Conservation (phyloP, 768 basidiomycete species). For the Trametes gibbosa region DNA sequence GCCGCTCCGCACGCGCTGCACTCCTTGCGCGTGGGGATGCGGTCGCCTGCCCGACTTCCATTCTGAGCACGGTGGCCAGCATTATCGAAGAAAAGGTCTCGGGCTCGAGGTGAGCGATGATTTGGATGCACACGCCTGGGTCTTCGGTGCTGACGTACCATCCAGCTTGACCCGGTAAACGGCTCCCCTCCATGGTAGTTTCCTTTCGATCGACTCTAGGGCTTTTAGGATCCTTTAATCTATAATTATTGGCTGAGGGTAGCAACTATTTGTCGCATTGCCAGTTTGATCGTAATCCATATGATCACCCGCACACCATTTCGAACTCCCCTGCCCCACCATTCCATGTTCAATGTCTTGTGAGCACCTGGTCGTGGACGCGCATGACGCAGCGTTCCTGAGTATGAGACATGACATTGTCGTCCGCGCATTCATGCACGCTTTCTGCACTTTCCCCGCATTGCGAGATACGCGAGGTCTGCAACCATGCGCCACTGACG, state of each 20-base stretch:
- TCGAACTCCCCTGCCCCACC: neutral
- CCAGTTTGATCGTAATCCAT: conserved; percentile 15
- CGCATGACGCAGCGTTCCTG: no score
- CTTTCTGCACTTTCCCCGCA: no score
- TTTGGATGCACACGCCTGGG: neutral
- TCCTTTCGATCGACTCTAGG: conserved; percentile 13
- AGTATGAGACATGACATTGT: neutral
- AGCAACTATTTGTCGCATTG: conserved; percentile 3
- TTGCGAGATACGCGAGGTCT: neutral
- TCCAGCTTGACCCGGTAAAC: neutral
- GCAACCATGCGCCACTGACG: neutral
- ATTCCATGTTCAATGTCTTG: no score
- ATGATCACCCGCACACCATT: conserved; percentile 11
- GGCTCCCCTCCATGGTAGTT: conserved; percentile 4
- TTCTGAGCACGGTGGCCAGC: neutral
- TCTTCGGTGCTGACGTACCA: neutral
- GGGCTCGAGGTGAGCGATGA: conserved; percentile 7
- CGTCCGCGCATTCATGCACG: no score
- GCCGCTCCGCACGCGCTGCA: neutral
- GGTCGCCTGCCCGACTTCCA: neutral
- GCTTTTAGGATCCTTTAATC: conserved; percentile 8
- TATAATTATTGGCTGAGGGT: conserved; percentile 17
- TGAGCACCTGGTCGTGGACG: no score
- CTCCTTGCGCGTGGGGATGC: neutral
- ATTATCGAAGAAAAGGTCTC: conserved; percentile 8